Percentiles rank a stretch among this genome's conserved stretches.
Evolutionary conservation across 1,284 basidiomycete genomes (phyloP).

Genomic region (Termitomyces sp.): DNA sequence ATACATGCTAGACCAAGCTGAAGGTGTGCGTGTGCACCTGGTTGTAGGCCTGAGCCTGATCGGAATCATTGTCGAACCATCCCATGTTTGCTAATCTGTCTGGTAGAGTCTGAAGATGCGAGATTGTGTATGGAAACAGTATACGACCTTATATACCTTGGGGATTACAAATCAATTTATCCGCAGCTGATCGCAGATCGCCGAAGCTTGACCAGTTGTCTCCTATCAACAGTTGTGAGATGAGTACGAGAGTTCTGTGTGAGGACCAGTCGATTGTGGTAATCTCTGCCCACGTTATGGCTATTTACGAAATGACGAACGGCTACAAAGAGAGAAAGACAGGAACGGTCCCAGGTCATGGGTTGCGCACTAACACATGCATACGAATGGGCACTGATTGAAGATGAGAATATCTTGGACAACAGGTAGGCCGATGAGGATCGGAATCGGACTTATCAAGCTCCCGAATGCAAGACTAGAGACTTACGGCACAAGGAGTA

Average conservation of each 20-base stretch:
- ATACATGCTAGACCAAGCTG: not conserved
- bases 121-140: not conserved
- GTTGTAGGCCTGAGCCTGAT: slow-evolving; percentile 43
- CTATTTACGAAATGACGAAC: not conserved
- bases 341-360: not conserved
- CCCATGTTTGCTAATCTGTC: slow-evolving; percentile 36
- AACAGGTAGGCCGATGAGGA: not conserved
- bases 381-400: not conserved
- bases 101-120: not conserved
- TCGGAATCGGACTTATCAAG: not conserved
- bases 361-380: not conserved
- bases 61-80: slow-evolving; percentile 46
- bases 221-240: not conserved
- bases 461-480: not conserved
- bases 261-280: not conserved
- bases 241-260: not conserved
- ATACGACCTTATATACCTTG: slow-evolving; percentile 7
- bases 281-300: not conserved
- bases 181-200: not conserved
- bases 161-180: not conserved
- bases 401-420: not conserved
- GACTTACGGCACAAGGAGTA: no score
- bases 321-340: not conserved
- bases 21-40: slow-evolving; percentile 25
- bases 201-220: not conserved